phyloP scores from a whole-genome alignment of 2,329 filamentous ascomycete genomes.

The Fusarium virguliforme region DNA sequence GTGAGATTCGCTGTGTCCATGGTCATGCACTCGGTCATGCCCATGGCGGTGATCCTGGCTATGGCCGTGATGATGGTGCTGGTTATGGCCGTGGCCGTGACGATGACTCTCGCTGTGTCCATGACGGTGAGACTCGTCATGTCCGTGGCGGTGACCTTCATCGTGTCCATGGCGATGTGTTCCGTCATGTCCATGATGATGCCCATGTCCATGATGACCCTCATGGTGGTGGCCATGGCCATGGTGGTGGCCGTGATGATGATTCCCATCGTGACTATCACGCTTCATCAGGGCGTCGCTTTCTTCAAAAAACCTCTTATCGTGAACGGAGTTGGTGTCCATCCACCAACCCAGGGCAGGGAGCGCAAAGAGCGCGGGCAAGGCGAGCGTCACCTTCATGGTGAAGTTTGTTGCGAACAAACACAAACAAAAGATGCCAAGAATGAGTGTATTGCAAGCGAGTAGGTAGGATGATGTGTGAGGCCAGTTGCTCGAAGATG shows the following conservation, averaged over 20 bases:
- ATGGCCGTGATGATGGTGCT: conserved; percentile 17
- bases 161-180: background rate
- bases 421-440: background rate
- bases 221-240: background rate
- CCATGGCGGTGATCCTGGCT: conserved; percentile 4
- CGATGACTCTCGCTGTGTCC: background rate
- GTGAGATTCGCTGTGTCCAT: background rate
- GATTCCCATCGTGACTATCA: conserved; percentile 8
- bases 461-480: background rate
- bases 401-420: conserved; percentile 7
- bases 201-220: conserved; percentile 11
- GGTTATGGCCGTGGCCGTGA: background rate
- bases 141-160: background rate
- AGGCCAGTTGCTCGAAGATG: background rate
- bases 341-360: conserved; percentile 21
- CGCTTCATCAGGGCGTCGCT: background rate
- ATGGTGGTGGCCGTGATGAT: background rate
- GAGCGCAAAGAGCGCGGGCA: conserved; percentile 44
- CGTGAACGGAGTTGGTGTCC: too few species aligned
- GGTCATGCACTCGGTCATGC: background rate
- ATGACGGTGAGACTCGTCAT: conserved; percentile 11
- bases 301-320: too few species aligned
- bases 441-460: conserved; percentile 18
- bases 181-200: conserved; percentile 10
- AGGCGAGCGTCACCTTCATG: conserved; percentile 48